phyloP scores from a whole-genome alignment of 805 yeast genomes.

The Candida anglica region DNA sequence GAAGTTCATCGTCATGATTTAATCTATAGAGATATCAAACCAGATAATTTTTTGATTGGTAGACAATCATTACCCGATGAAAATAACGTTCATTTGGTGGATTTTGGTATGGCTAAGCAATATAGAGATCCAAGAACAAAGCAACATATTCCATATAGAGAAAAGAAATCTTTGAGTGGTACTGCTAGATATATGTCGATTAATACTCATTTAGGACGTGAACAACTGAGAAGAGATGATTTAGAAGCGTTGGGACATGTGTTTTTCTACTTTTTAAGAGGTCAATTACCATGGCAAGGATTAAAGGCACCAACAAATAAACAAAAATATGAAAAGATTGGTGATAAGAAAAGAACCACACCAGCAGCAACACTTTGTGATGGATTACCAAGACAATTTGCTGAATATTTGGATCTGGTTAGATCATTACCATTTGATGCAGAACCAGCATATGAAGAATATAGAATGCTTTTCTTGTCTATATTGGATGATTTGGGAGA shows the following conservation, averaged over 20 bases:
- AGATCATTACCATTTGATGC: conserved; percentile 72
- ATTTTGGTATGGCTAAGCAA: conserved; percentile 86
- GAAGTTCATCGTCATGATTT: conserved; percentile 73
- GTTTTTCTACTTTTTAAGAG: conserved; percentile 72
- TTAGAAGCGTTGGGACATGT: conserved; percentile 81
- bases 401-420: conserved; percentile 66
- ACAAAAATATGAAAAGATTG: conserved; percentile 78
- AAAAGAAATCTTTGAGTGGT: conserved; percentile 74
- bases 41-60: conserved; percentile 77
- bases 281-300: conserved; percentile 90
- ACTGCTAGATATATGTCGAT: conserved; percentile 87
- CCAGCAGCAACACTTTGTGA: conserved; percentile 59
- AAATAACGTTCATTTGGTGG: conserved; percentile 69
- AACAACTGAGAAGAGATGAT: conserved; percentile 80
- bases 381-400: conserved; percentile 69
- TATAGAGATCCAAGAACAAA: conserved; percentile 77
- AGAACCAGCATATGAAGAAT: conserved; percentile 72
- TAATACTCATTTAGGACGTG: conserved; percentile 83
- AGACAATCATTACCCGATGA: conserved; percentile 56
- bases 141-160: conserved; percentile 79
- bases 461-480: conserved; percentile 56
- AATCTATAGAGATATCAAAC: conserved; percentile 78
- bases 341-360: conserved; percentile 72
- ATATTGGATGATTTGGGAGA: conserved; percentile 56
- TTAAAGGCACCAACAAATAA: conserved; percentile 83